Base-by-base conservation (phyloP, 2,329 filamentous ascomycete species). In the Nothopassalora personata region DNA sequence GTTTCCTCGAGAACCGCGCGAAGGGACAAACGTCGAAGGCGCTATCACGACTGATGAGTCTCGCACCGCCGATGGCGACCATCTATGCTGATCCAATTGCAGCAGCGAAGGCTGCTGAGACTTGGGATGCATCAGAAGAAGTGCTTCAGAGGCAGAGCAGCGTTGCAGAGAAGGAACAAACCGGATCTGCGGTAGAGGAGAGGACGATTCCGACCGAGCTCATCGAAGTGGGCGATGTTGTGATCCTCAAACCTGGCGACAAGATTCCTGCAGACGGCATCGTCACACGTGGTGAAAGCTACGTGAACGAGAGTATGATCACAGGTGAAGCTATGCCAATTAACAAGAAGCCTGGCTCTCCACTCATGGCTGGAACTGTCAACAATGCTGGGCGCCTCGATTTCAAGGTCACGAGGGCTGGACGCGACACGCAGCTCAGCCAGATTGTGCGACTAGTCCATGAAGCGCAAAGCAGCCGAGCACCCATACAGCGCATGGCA, bases 371-470 rank as follows among this genome's bases (percentile, higher is more conserved):
- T 53, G 94, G 94, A 31, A 97, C 94, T 1, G 93, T 99, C 70
- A 99, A 99, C 72, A 91, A 92, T 27, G 88, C 92, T 64, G 94
- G 94, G 2, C 86, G 93, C 51, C 80, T 97, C 43, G 94, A 97
- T 73, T 94, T 97, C 74, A 86, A 89, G 47, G 94, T 99, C 60
- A 96, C 90, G 3, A 85, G 93, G 67, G 92, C 93, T 36, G 94
- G 94, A 52, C 88, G 92, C 62, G 93, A 99, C 71, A 99, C 94
- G 0, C 93, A 97, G 73, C 86, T 99, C 57, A 96, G 91, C 75
- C 94, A 97, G 75, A 99, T 99, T 65, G 94, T 99, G 63, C 94
- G 93, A 74, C 83, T 97, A n/a, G 94, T 99, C 0, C 94, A 99
- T 74, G 91, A 97, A 72, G 94, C 94, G 3, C 94, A 99, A 74